These are phyloP conservation scores for Termitomyces sp. DNA, from an alignment of 768 basidiomycete genomes.

Conservation along the genomic window DNA sequence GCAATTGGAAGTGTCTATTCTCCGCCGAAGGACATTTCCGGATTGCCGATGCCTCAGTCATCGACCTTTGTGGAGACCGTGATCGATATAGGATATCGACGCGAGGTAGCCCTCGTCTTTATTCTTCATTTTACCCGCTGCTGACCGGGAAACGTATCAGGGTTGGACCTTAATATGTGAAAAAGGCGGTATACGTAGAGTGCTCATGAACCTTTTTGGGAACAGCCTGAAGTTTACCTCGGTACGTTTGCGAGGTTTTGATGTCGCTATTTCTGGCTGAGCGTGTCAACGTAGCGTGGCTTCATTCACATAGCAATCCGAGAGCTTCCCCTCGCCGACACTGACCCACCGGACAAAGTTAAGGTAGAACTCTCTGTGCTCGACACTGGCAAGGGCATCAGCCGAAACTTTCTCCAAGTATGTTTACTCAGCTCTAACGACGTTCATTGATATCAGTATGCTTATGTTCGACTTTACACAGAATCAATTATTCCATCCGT, in stretches of 20 bases:
- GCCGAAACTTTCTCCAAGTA: conserved; percentile 88
- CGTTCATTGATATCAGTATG: not conserved
- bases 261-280: not conserved
- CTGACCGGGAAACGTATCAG: conserved; percentile 30
- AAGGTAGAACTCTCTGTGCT: conserved; percentile 81
- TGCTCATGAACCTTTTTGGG: conserved; percentile 93
- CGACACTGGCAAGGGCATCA: conserved; percentile 96
- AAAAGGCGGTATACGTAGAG: conserved; percentile 86
- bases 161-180: conserved; percentile 89
- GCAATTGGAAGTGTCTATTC: conserved; percentile 92
- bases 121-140: not conserved
- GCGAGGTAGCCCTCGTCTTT: conserved; percentile 40
- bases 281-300: conserved; percentile 52
- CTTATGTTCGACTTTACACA: conserved; percentile 20
- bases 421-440: not conserved
- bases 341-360: conserved; percentile 53
- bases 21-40: conserved; percentile 59
- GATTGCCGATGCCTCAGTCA: conserved; percentile 36
- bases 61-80: conserved; percentile 73
- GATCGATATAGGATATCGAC: conserved; percentile 75
- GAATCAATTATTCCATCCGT: conserved; percentile 96
- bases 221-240: conserved; percentile 92
- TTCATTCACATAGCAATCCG: conserved; percentile 84
- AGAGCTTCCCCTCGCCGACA: conserved; percentile 57
- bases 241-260: conserved; percentile 34